These are phyloP conservation scores for Blastobotrys peoriensis DNA, from an alignment of 805 yeast species.

Conservation along the genomic window DNA sequence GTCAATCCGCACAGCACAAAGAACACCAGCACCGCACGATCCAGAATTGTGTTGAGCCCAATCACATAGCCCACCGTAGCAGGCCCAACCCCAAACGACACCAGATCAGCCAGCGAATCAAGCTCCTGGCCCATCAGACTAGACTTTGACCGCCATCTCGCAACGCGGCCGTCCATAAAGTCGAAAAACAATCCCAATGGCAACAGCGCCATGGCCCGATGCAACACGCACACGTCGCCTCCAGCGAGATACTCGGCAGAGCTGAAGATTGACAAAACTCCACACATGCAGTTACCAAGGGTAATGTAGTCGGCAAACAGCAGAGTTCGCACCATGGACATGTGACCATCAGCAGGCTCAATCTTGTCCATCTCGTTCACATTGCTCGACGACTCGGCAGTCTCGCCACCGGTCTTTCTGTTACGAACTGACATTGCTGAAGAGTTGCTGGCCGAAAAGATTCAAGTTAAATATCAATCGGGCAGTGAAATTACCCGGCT, in stretches of 20 bases:
- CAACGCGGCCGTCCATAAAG: constrained; percentile 95
- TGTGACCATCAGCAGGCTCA: constrained; percentile 51
- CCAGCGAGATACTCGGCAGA: constrained; percentile 77
- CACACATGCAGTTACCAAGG: constrained; percentile 86
- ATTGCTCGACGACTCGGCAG: background rate
- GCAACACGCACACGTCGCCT: constrained; percentile 49
- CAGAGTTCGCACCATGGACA: constrained; percentile 64
- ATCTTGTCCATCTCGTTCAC: background rate
- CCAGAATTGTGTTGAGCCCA: constrained; percentile 81
- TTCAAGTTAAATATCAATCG: too few relatives aligned
- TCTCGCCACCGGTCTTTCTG: background rate
- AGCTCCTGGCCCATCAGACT: constrained; percentile 96
- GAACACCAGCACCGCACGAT: constrained; percentile 66
- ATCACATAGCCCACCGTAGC: constrained; percentile 87
- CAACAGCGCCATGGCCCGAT: constrained; percentile 84
- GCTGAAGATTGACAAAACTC: constrained; percentile 83
- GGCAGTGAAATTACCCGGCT: too few relatives aligned
- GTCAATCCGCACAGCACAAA: constrained; percentile 93
- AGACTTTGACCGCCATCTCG: constrained; percentile 85
- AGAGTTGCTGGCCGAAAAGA: too few relatives aligned
- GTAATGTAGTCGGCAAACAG: constrained; percentile 97
- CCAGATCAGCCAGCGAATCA: constrained; percentile 91
- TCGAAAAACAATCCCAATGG: constrained; percentile 92
- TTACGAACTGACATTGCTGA: background rate
- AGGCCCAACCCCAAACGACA: constrained; percentile 94